These are phyloP conservation scores for Aquilaria malaccensis DNA, from an alignment of 345 rosid genomes.

Conservation along the genomic window DNA sequence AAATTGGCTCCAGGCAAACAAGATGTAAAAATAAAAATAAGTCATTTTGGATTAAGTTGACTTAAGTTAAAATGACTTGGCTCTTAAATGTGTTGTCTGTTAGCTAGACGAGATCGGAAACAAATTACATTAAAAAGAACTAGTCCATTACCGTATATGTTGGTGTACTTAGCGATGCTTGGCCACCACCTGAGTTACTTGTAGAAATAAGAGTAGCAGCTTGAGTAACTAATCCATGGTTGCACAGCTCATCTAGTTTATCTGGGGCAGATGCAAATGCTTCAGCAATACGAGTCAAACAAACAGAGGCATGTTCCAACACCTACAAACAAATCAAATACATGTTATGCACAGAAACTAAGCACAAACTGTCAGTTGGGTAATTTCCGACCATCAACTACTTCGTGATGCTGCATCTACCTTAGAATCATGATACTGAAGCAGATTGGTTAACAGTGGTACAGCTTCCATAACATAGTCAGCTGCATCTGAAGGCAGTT, in stretches of 20 bases:
- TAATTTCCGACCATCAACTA: background rate
- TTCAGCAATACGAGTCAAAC: conserved; percentile 97
- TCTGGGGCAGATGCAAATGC: conserved; percentile 91
- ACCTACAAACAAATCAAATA: conserved; percentile 45
- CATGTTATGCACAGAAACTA: conserved; percentile 6
- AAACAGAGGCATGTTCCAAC: conserved; percentile 94
- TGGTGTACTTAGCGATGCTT: conserved; percentile 82
- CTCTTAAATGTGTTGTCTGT: conserved; percentile 7
- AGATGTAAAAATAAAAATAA: too few relatives aligned
- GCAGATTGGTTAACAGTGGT: conserved; percentile 92
- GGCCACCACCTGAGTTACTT: conserved; percentile 89
- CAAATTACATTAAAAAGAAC: background rate
- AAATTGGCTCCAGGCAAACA: too few relatives aligned
- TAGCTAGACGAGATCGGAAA: conserved; percentile 1
- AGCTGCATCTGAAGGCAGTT: conserved; percentile 97
- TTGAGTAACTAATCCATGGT: conserved; percentile 94
- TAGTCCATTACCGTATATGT: conserved; percentile 69
- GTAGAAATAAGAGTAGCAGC: conserved; percentile 97
- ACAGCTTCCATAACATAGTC: conserved; percentile 99
- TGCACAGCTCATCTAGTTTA: conserved; percentile 87
- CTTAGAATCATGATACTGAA: conserved; percentile 95
- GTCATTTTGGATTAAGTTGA: too few relatives aligned
- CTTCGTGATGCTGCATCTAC: conserved; percentile 21
- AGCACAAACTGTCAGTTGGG: background rate
- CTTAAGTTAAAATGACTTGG: too few relatives aligned